phyloP scores from a whole-genome alignment of 768 basidiomycete genomes.

The Panaeolus papilionaceus region DNA sequence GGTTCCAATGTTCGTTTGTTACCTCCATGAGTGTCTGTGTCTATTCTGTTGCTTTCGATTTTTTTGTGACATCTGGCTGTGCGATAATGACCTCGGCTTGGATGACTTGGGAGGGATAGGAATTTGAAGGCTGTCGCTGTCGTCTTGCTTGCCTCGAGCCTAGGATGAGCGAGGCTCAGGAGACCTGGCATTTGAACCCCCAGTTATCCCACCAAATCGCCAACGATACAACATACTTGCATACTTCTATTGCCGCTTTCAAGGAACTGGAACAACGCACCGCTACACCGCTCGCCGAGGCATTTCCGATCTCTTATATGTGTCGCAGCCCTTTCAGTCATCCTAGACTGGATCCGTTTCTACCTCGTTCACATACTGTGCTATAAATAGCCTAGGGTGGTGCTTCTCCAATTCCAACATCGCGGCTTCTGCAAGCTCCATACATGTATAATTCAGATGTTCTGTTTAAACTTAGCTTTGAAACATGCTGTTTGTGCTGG shows the following conservation, averaged over 20 bases:
- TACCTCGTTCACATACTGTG: neutral
- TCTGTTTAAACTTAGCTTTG: neutral
- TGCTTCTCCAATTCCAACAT: slow-evolving; percentile 5
- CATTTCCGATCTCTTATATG: neutral
- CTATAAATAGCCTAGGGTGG: neutral
- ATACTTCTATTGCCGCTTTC: slow-evolving; percentile 1
- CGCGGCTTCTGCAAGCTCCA: neutral
- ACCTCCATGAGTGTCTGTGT: neutral
- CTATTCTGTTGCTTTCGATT: neutral
- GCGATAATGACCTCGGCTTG: neutral
- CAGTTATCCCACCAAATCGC: neutral
- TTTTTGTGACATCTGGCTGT: neutral
- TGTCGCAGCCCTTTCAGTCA: too few relatives aligned
- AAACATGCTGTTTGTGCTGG: neutral
- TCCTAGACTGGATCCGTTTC: neutral
- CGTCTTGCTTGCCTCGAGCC: neutral
- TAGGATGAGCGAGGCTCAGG: too few relatives aligned
- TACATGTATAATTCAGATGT: neutral
- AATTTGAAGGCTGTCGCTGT: neutral
- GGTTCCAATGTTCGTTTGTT: neutral
- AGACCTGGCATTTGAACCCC: neutral
- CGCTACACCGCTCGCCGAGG: neutral
- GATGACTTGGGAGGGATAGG: neutral
- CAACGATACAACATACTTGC: neutral
- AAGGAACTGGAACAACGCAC: neutral